These are phyloP conservation scores for Penicillium argentinense DNA, from an alignment of 495 filamentous ascomycete species.

Conservation along the genomic window DNA sequence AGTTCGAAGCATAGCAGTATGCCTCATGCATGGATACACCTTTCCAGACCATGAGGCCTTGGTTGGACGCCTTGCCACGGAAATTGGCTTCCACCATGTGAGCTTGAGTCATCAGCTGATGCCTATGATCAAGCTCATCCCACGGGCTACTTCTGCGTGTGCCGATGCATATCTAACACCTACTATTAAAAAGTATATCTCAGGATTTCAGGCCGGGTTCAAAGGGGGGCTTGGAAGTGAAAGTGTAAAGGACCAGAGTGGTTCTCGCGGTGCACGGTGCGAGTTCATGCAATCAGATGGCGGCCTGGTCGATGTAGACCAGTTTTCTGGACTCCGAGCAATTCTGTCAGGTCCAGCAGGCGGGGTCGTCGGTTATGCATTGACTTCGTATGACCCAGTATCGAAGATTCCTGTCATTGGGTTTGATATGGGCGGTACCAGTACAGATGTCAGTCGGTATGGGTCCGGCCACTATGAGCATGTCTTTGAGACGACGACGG, in stretches of 20 bases:
- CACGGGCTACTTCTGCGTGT: constrained; percentile 80
- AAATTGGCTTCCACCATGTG: constrained; percentile 49
- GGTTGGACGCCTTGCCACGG: constrained; percentile 23
- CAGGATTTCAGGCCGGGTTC: constrained; percentile 73
- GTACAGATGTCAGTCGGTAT: constrained; percentile 85
- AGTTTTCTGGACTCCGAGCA: constrained; percentile 51
- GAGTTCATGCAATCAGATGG: constrained; percentile 55
- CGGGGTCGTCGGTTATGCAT: constrained; percentile 82
- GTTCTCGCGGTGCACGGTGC: constrained; percentile 45
- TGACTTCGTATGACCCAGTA: constrained; percentile 78
- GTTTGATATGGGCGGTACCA: constrained; percentile 94
- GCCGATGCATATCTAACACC: constrained; percentile 93
- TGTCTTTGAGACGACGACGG: constrained; percentile 91
- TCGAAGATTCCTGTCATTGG: constrained; percentile 85
- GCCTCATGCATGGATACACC: constrained; percentile 48
- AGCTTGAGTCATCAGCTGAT: constrained; percentile 56
- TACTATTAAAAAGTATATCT: constrained; percentile 84
- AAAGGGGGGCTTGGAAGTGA: constrained; percentile 27
- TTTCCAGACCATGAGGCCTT: constrained; percentile 44
- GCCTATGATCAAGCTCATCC: constrained; percentile 73
- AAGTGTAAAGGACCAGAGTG: constrained; percentile 22
- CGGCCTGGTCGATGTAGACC: constrained; percentile 45
- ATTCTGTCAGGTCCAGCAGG: constrained; percentile 58
- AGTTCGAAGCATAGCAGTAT: constrained; percentile 45
- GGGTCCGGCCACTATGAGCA: constrained; percentile 76